These are phyloP conservation scores for Fusarium nanum DNA, from an alignment of 2,329 filamentous ascomycete species.

Conservation along the genomic window DNA sequence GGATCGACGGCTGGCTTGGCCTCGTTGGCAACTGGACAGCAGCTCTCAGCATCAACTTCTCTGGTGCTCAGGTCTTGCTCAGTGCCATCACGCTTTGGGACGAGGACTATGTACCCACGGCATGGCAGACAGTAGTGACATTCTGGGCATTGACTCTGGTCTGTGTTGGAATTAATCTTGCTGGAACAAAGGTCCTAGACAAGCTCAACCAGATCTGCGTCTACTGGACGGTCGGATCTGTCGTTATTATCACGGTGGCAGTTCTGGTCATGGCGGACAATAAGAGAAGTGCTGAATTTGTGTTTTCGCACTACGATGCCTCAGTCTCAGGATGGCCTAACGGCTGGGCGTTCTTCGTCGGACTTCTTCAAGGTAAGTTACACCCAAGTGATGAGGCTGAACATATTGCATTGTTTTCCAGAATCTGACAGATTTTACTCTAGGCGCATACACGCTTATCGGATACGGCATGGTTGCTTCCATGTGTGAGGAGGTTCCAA, in stretches of 20 bases:
- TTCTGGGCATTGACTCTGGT: constrained; percentile 74
- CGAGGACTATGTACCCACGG: constrained; percentile 66
- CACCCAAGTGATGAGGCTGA: too few relatives aligned
- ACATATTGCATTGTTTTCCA: too few relatives aligned
- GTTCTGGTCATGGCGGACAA: constrained; percentile 72
- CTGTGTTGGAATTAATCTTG: constrained; percentile 76
- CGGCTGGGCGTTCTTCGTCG: constrained; percentile 69
- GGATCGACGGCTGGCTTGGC: constrained; percentile 79
- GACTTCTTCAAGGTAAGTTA: constrained; percentile 59
- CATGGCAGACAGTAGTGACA: constrained; percentile 80
- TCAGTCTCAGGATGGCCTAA: constrained; percentile 74
- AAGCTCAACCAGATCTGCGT: constrained; percentile 77
- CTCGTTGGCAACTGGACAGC: constrained; percentile 78
- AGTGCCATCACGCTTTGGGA: constrained; percentile 75
- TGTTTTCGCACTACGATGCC: constrained; percentile 77
- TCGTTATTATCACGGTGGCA: constrained; percentile 76
- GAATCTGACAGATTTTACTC: too few relatives aligned
- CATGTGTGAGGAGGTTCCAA: constrained; percentile 70
- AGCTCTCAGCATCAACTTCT: constrained; percentile 75
- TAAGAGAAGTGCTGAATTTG: constrained; percentile 72
- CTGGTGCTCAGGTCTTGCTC: constrained; percentile 75
- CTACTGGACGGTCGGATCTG: constrained; percentile 77
- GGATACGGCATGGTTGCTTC: constrained; percentile 65
- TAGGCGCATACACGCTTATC: constrained; percentile 51
- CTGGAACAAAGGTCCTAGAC: constrained; percentile 68